Base-by-base conservation (phyloP, 768 basidiomycete species). In the Trametes villosa region DNA sequence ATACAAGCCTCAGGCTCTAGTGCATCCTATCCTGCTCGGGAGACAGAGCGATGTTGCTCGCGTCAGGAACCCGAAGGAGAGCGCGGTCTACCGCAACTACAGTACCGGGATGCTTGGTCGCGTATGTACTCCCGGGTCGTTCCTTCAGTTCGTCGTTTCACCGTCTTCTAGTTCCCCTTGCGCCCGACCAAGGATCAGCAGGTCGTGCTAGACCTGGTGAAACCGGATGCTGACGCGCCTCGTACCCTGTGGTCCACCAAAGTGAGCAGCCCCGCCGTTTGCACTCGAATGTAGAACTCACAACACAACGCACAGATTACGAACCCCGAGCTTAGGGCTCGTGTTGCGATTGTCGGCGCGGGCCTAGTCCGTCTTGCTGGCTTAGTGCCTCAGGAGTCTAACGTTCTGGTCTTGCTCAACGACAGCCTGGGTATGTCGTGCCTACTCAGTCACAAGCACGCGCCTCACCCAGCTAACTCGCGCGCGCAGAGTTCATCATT, bases 11-110 rank as follows among this genome's bases (percentile, higher is more conserved):
- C 89, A 90, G 66, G 87, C 89, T 2, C 83, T 96, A 42, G 94
- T 96, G 0, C 95, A 97, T 69, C 95, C 95, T n/a, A 90, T 98
- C 65, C 81, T 96, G 9, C 83, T 98, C 1, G 94, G 95, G 8
- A 79, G 94, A 50, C 95, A 98, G 80, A 93, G 92, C 67, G 96
- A 97, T 72, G 89, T 89, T 27, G 88, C 87, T 13, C 81, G 88
- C 50, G 92, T 95, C 4, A 79, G 95, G 53, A 87, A 92, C 68
- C 81, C 89, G 13, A 80, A 83, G 9, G 91, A 96, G 76, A 94
- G 92, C 67, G 92, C 93, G 0, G 79, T 95, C 17, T 96, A 96
- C 73, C 84, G 96, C 68, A 94, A 92, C 77, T 97, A 95, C 79
- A 85, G 89, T 15, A 93, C 90, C 26, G 92, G 92, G 15, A 78